Base-by-base conservation (phyloP, 805 yeast species). In the Candida silvicultrix region DNA sequence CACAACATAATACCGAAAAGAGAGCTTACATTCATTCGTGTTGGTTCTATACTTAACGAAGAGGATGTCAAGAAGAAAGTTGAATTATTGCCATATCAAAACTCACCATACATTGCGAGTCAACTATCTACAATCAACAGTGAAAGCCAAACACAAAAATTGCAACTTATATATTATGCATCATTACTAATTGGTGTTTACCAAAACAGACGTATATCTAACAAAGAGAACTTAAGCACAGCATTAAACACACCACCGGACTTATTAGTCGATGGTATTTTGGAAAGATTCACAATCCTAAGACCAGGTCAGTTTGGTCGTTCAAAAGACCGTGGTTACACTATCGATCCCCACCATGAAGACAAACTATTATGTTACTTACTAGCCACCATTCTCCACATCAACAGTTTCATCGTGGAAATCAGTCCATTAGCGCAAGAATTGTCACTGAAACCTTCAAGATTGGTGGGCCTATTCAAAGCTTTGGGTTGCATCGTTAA, bases 261-360 rank as follows among this genome's bases (percentile, higher is more conserved):
- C 47, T 58, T 71, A 3, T 70, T 92, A 22, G 67, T 89, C 6
- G 90, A 85, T 57, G 86, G 87, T 37, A 65, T 88, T 31, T 66
- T 94, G 49, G 75, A 75, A 42, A 74, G 85, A 49, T 94, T 89
- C 65, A 77, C 97, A 14, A 76, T 83, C 25, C 59, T 75, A 28
- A 78, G 76, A 56, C 73, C 87, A 8, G 79, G 86, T 8, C 75
- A 72, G 43, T 75, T 80, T 51, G 95, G 94, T 47, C 81, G 78
- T 63, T 69, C 85, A n/a, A 84, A 83, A 60, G 89, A 83, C 51
- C 77, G 83, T 55, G 75, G 83, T n/a, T 92, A 78, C 62, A 71
- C 77, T 50, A 78, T 94, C 49, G 97, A 94, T 60, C 97, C 98
- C 37, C 83, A 79, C 56, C 78, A 80, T 59, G 96, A 89, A 64